These are phyloP conservation scores for Sarocladium kiliense DNA, from an alignment of 2,329 filamentous ascomycete genomes.

Conservation along the genomic window DNA sequence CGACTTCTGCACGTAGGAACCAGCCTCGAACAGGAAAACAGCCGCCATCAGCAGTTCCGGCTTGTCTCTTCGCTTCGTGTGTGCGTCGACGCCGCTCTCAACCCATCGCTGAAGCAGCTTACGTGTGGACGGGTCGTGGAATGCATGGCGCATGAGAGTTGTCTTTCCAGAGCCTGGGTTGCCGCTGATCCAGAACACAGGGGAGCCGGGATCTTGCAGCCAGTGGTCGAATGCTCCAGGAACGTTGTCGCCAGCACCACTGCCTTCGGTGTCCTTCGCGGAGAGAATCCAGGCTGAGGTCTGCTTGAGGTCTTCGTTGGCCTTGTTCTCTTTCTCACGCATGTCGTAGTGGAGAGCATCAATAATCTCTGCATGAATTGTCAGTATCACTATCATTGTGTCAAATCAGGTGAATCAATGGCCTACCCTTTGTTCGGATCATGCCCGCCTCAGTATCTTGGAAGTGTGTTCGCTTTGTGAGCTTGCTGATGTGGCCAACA, in stretches of 20 bases:
- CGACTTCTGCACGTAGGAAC: conserved; percentile 26
- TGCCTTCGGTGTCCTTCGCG: conserved; percentile 6
- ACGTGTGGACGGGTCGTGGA: conserved; percentile 14
- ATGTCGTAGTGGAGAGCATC: conserved; percentile 6
- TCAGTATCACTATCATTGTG: neutral
- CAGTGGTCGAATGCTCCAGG: conserved; percentile 5
- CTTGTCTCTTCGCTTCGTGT: neutral
- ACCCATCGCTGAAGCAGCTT: conserved; percentile 24
- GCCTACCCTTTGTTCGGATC: neutral
- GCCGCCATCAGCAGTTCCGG: conserved; percentile 17
- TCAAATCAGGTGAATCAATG: neutral
- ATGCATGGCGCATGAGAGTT: conserved; percentile 33
- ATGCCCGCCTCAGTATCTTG: conserved; percentile 7
- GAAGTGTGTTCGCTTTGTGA: conserved; percentile 5
- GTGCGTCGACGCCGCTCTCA: neutral
- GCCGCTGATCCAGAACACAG: conserved; percentile 15
- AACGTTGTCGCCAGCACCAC: conserved; percentile 1
- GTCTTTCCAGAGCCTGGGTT: conserved; percentile 31
- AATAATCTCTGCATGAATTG: neutral
- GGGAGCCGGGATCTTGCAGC: neutral
- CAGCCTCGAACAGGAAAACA: conserved; percentile 31
- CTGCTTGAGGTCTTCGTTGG: conserved; percentile 8
- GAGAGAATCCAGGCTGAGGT: conserved; percentile 7
- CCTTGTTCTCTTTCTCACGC: conserved; percentile 7
- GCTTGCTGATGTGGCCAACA: conserved; percentile 7